Conservation (phyloP, 768 basidiomycete species). For the Leucosporidium yakuticum region DNA sequence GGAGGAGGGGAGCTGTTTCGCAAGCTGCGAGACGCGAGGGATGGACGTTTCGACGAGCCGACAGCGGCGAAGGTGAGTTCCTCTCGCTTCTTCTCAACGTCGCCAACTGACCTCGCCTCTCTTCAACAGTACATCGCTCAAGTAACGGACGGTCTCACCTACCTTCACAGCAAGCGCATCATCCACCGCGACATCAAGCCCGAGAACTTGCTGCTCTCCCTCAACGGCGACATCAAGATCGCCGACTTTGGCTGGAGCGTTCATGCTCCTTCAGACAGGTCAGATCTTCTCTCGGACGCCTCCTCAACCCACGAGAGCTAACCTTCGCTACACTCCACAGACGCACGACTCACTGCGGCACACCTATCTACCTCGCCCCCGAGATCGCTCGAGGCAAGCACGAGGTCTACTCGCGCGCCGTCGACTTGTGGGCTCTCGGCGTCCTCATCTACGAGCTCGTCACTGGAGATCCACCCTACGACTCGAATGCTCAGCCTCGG, state of each 20-base stretch:
- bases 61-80: not conserved
- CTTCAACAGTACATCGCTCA: conserved; percentile 68
- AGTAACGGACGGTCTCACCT: conserved; percentile 84
- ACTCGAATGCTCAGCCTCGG: too few species aligned
- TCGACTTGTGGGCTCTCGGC: conserved; percentile 94
- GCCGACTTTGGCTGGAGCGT: conserved; percentile 91
- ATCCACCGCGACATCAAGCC: conserved; percentile 94
- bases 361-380: conserved; percentile 98
- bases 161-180: conserved; percentile 83
- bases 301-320: conserved; percentile 51
- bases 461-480: not conserved
- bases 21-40: not conserved
- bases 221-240: conserved; percentile 82
- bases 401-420: conserved; percentile 76
- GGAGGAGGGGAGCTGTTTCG: conserved; percentile 42
- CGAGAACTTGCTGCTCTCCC: conserved; percentile 85
- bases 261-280: not conserved
- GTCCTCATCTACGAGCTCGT: not conserved
- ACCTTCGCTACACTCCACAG: not conserved
- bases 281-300: conserved; percentile 48
- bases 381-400: conserved; percentile 90
- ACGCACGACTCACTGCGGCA: conserved; percentile 50
- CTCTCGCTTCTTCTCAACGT: too few species aligned
- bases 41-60: not conserved
- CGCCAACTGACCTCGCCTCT: not conserved